phyloP scores from a whole-genome alignment of 768 basidiomycete species.

The Phanerochaete sordida region DNA sequence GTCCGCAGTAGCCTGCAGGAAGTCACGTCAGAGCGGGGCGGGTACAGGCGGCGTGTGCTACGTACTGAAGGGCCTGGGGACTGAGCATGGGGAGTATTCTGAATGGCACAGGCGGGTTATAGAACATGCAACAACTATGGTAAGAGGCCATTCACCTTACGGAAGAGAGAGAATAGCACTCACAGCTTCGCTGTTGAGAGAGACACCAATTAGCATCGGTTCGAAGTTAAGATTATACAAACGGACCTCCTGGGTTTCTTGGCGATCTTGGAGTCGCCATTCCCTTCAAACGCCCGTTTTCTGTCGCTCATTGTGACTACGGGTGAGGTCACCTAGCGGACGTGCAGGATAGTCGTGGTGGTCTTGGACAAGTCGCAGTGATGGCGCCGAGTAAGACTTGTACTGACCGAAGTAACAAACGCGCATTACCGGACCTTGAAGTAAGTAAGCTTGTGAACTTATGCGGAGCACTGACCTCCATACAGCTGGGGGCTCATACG shows the following conservation, averaged over 20 bases:
- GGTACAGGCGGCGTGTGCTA: slow-evolving; percentile 7
- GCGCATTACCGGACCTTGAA: background rate
- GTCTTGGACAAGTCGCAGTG: background rate
- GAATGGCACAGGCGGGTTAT: slow-evolving; percentile 55
- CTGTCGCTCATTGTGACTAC: slow-evolving; percentile 55
- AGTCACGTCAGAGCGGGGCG: background rate
- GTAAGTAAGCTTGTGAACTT: background rate
- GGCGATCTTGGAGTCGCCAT: slow-evolving; percentile 40
- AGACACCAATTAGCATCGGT: slow-evolving; percentile 15
- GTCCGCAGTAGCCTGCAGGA: slow-evolving; percentile 42
- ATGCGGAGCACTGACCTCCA: no score
- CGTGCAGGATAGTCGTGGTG: background rate
- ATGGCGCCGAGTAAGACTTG: background rate
- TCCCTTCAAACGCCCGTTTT: slow-evolving; percentile 59
- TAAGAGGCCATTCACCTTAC: slow-evolving; percentile 71
- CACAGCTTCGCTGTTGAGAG: slow-evolving; percentile 60
- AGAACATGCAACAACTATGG: slow-evolving; percentile 57
- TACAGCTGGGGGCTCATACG: background rate
- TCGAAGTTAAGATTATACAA: background rate
- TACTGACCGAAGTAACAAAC: background rate
- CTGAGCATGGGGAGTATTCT: slow-evolving; percentile 51
- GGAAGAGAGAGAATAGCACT: slow-evolving; percentile 42
- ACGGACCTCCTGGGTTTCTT: slow-evolving; percentile 72
- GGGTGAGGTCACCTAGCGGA: background rate
- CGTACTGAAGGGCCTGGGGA: slow-evolving; percentile 41